phyloP scores from a whole-genome alignment of 305 asterid genomes.

The Plantago lanceolata region DNA sequence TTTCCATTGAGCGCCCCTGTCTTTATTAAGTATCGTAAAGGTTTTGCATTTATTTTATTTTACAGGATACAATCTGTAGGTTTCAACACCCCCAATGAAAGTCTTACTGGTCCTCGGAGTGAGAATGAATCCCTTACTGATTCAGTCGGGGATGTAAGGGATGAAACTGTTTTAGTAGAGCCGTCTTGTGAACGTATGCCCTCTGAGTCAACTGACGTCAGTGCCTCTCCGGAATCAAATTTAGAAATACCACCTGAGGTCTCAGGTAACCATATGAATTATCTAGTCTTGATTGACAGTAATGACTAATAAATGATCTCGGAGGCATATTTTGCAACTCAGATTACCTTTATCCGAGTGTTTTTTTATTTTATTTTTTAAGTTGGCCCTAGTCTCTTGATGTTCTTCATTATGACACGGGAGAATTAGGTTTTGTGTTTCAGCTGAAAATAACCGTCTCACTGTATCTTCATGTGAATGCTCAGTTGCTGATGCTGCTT shows the following conservation, averaged over 20 bases:
- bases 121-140: slow-evolving; percentile 27
- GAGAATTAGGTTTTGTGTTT: slow-evolving; percentile 24
- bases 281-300: slow-evolving; percentile 14
- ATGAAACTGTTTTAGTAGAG: slow-evolving; percentile 27
- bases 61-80: slow-evolving; percentile 42
- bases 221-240: slow-evolving; percentile 26
- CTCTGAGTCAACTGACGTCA: slow-evolving; percentile 24
- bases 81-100: slow-evolving; percentile 21
- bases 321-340: slow-evolving; percentile 9
- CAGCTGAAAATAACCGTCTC: slow-evolving; percentile 26
- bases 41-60: slow-evolving; percentile 21
- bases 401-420: slow-evolving; percentile 22
- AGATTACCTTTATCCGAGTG: slow-evolving; percentile 26
- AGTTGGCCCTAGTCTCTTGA: slow-evolving; percentile 14
- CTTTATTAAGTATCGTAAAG: slow-evolving; percentile 20
- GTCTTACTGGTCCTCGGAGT: slow-evolving; percentile 21
- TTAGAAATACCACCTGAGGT: slow-evolving; percentile 21
- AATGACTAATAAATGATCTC: background rate
- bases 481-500: slow-evolving; percentile 23
- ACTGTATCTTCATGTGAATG: slow-evolving; percentile 25
- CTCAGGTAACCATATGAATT: slow-evolving; percentile 23
- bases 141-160: slow-evolving; percentile 24
- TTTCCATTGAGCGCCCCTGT: slow-evolving; percentile 19
- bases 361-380: too few relatives aligned
- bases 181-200: slow-evolving; percentile 26